phyloP scores from a whole-genome alignment of 257 asterid species.

The Linderniella brevidens region DNA sequence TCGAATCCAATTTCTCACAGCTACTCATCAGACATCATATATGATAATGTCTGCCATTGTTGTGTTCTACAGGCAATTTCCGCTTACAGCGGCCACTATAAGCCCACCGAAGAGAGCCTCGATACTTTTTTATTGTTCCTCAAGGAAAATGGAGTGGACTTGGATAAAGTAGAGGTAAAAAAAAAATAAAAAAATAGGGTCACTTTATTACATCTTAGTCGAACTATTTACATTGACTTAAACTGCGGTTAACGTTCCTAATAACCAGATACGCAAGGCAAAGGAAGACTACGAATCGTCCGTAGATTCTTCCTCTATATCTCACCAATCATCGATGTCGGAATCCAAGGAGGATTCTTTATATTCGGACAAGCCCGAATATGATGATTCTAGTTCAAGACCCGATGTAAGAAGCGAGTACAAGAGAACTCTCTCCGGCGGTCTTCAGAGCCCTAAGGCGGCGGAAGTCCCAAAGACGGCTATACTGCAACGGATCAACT shows the following conservation, averaged over 20 bases:
- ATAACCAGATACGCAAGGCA: background rate
- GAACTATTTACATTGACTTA: background rate
- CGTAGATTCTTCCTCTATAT: background rate
- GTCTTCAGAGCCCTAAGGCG: conserved; percentile 59
- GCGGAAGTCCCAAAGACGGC: conserved; percentile 49
- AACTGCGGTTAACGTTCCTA: background rate
- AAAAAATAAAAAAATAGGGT: background rate
- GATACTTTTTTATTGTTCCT: conserved; percentile 18
- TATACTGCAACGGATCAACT: conserved; percentile 61
- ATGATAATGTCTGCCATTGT: conserved; percentile 3
- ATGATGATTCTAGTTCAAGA: background rate
- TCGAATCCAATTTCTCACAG: background rate
- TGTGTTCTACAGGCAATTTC: conserved; percentile 44
- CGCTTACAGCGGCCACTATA: conserved; percentile 95
- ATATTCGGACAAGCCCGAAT: background rate
- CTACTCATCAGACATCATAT: background rate
- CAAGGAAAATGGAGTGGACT: conserved; percentile 60
- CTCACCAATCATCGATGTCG: background rate
- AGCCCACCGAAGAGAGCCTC: conserved; percentile 74
- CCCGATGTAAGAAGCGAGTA: conserved; percentile 15
- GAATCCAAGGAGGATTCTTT: background rate
- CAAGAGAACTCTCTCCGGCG: conserved; percentile 76
- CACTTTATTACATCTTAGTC: background rate
- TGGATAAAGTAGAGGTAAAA: conserved; percentile 54
- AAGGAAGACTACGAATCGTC: conserved; percentile 1